Percentiles rank a stretch among this genome's conserved stretches.
Conservation (phyloP, 495 filamentous ascomycete species). For the Hypomontagnella monticulosa region DNA sequence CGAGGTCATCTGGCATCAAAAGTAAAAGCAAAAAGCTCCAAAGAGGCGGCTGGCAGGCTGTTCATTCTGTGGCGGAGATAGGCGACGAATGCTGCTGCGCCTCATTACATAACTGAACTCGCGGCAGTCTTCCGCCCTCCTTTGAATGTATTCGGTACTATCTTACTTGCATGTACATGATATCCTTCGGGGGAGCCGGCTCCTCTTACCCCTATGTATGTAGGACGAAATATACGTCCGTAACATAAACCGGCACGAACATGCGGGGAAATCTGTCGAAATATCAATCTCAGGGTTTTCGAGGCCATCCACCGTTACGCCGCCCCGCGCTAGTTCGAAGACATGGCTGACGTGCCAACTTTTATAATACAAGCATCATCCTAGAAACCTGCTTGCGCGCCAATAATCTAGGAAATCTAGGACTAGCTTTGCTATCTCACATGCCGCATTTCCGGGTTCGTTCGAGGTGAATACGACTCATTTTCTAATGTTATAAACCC, state of each 20-base stretch:
- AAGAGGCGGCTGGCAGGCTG: no score
- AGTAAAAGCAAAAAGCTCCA: no score
- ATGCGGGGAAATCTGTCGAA: conserved; percentile 18
- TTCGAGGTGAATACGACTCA: no score
- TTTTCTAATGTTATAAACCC: conserved; percentile 10
- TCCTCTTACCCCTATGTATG: background rate
- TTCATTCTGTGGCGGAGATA: no score
- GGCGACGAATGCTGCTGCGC: no score
- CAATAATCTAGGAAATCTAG: background rate
- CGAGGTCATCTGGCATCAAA: background rate
- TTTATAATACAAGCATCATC: conserved; percentile 25
- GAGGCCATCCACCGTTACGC: no score
- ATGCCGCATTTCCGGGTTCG: background rate
- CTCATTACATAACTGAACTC: no score
- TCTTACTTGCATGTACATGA: background rate
- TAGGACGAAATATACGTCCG: background rate
- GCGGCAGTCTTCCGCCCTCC: no score
- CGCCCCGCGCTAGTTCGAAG: background rate
- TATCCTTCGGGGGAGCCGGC: background rate
- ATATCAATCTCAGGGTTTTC: background rate
- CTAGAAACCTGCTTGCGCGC: background rate
- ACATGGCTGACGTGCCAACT: background rate
- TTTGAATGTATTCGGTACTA: no score
- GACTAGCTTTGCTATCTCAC: background rate
- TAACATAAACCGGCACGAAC: conserved; percentile 18